phyloP scores from a whole-genome alignment of 2,329 filamentous ascomycete genomes.

The Harringtonia aguacate region DNA sequence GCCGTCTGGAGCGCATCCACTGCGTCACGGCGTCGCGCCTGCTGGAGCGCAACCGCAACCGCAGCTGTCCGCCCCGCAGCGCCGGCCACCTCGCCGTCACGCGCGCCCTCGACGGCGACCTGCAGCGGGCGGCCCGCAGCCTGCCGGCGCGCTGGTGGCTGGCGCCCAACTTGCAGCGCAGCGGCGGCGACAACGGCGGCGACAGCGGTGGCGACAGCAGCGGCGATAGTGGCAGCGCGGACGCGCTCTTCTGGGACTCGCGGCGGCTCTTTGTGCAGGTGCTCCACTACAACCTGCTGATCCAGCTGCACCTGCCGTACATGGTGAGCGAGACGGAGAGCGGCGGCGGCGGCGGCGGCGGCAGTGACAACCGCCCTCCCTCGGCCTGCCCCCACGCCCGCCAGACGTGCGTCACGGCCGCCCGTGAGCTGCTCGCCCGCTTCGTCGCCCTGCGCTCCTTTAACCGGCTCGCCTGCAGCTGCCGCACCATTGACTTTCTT shows the following conservation, averaged over 20 bases:
- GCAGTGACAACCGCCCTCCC: too few species aligned
- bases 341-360: conserved; percentile 13
- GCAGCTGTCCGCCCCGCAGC: too few species aligned
- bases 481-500: conserved; percentile 29
- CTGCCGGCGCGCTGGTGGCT: conserved; percentile 34
- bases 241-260: conserved; percentile 16
- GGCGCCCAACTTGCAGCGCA: conserved; percentile 9
- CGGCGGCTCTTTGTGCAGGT: conserved; percentile 28
- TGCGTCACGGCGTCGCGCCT: conserved; percentile 22
- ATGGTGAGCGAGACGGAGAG: conserved; percentile 19
- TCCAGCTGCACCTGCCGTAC: conserved; percentile 32
- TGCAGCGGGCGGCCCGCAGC: conserved; percentile 23
- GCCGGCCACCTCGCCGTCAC: conserved; percentile 16
- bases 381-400: conserved; percentile 23
- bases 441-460: conserved; percentile 25
- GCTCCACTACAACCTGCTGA: conserved; percentile 27
- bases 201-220: too few species aligned
- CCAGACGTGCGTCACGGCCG: conserved; percentile 26
- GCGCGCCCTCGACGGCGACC: conserved; percentile 23
- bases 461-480: conserved; percentile 20
- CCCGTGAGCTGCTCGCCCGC: conserved; percentile 27
- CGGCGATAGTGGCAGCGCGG: background rate
- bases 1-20: conserved; percentile 23
- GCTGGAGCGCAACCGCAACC: conserved; percentile 22
- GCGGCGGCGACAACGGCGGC: background rate